These are phyloP conservation scores for Chaetomiaceae sp. DNA, from an alignment of 2,329 filamentous ascomycete genomes.

Conservation along the genomic window DNA sequence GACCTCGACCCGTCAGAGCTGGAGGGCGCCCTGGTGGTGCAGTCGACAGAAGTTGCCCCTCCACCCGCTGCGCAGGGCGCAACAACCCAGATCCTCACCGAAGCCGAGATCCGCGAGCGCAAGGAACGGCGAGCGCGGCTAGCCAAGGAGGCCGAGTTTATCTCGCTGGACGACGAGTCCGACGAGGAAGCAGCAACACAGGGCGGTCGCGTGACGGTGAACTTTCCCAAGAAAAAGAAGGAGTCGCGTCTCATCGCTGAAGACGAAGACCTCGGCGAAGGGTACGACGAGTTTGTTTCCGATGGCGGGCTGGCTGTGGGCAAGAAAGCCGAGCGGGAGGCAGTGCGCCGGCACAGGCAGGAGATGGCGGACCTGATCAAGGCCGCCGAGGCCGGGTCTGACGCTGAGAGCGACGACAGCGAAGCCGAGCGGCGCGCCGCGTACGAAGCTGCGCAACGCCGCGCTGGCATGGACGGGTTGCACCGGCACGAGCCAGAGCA, in stretches of 20 bases:
- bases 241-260: conserved; percentile 74
- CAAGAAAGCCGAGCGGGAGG: conserved; percentile 71
- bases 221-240: conserved; percentile 51
- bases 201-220: conserved; percentile 18
- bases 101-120: conserved; percentile 82
- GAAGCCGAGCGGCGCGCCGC: conserved; percentile 69
- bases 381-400: conserved; percentile 60
- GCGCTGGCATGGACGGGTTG: conserved; percentile 76
- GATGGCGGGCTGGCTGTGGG: conserved; percentile 77
- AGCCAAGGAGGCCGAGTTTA: conserved; percentile 63
- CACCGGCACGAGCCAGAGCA: conserved; percentile 43
- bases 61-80: conserved; percentile 22
- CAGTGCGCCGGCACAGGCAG: conserved; percentile 58
- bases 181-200: conserved; percentile 33
- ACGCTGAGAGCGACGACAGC: conserved; percentile 51
- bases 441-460: conserved; percentile 82
- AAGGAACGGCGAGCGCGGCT: conserved; percentile 82
- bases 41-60: conserved; percentile 38
- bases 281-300: conserved; percentile 87
- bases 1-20: conserved; percentile 56
- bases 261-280: conserved; percentile 89
- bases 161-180: conserved; percentile 59
- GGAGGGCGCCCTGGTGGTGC: conserved; percentile 61
- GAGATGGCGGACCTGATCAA: conserved; percentile 82
- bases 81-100: conserved; percentile 60